Evolutionary conservation across 257 asterid species (phyloP), one percentile per base, ranked within the genome.

Genomic region (Salvia splendens): DNA sequence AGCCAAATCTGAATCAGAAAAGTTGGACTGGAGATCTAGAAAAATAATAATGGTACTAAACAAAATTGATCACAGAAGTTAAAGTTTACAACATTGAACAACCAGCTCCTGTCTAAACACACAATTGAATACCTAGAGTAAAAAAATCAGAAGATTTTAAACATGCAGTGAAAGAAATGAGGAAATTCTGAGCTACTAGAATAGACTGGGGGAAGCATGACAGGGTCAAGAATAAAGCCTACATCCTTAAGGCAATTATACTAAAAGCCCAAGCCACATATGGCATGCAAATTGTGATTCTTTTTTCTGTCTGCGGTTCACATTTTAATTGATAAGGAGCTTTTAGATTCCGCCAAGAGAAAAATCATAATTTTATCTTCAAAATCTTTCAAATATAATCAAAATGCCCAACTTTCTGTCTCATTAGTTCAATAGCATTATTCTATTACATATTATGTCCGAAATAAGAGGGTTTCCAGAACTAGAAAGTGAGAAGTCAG

Each of bases 1-100:
- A 65, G 73, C 53, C 55, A 47, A 53, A 56, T 36, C 11, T 20
- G 65, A 62, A 60, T 56, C 38, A 50, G 64, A 57, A 59, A 42
- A 48, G 8, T 42, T 70, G 16, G 12, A 67, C 43, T 5, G 17
- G 12, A 24, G 49, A 20, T 16, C 60, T 28, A 28, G 49, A 14
- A 36, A 52, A 41, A 43, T 35, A 65, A 11, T n/a, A 33, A 30
- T 5, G 49, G 63, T n/a, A 51, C 3, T 46, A 70, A 36, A 10
- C 5, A 36, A 61, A 16, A 64, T 38, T 16, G 47, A 12, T 8
- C 50, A 20, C 4, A 59, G 20, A 33, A 20, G 51, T 46, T 20
- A 68, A 10, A 33, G 15, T 48, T 40, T 42, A 40, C 9, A 62
- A 46, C 15, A 30, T 55, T 57, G 36, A 68, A 47, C 64, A 28